Conservation (phyloP, 2,329 filamentous ascomycete genomes). For the Hymenoscyphus repandus region DNA sequence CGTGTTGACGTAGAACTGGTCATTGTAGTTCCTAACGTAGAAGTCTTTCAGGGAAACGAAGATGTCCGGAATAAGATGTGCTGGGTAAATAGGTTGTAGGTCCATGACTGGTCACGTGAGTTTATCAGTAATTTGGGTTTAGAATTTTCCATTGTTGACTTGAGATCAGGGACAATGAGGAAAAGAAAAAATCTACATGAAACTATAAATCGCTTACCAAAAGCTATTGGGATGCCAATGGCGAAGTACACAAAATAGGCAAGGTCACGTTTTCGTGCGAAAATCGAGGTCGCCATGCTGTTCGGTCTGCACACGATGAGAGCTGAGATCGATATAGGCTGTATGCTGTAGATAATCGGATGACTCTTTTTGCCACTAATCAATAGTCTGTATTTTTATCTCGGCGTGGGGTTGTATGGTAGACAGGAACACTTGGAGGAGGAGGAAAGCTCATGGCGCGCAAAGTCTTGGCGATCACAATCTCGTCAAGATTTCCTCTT, state of each 20-base stretch:
- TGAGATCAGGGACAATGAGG: background rate
- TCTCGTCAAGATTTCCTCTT: no score
- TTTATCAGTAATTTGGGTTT: background rate
- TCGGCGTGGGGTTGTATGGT: no score
- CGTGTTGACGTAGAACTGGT: conserved; percentile 56
- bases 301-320: no score
- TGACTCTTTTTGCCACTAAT: no score
- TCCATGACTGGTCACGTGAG: conserved; percentile 47
- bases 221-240: conserved; percentile 56
- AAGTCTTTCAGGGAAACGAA: conserved; percentile 46
- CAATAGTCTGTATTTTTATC: no score
- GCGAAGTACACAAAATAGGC: conserved; percentile 54
- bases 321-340: no score
- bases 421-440: no score
- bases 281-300: conserved; percentile 25
- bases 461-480: no score
- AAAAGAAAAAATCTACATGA: background rate
- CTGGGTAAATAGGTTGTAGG: conserved; percentile 53
- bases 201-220: conserved; percentile 41
- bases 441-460: no score
- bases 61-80: conserved; percentile 42
- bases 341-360: no score
- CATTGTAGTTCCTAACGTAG: conserved; percentile 56
- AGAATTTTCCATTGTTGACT: background rate
- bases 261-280: conserved; percentile 29